A percentile compares a stretch with the other conserved stretches of the same genome.
These are phyloP conservation scores for Mycena leptocephala DNA, from an alignment of 768 basidiomycete species.

Conservation along the genomic window DNA sequence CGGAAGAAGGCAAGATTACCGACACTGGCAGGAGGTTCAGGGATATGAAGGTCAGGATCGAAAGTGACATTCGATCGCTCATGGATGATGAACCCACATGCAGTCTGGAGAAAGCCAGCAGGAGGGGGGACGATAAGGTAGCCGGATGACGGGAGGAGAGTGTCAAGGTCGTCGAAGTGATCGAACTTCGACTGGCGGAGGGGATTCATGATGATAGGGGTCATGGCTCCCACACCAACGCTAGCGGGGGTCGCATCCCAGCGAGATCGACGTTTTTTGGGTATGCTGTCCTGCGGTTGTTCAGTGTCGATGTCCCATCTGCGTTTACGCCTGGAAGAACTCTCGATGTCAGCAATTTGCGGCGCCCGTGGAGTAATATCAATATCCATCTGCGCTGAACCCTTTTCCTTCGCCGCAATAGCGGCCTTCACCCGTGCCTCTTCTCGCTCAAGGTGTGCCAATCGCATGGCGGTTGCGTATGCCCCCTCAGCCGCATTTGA, in stretches of 20 bases:
- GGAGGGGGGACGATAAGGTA: constrained; percentile 95
- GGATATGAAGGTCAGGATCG: constrained; percentile 92
- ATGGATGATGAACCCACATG: constrained; percentile 95
- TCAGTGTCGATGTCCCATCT: constrained; percentile 81
- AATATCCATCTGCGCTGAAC: constrained; percentile 83
- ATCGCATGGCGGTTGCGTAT: constrained; percentile 96
- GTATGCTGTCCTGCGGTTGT: constrained; percentile 68
- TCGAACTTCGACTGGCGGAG: constrained; percentile 85
- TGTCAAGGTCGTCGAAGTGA: constrained; percentile 96
- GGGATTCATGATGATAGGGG: constrained; percentile 90
- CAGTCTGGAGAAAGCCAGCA: constrained; percentile 77
- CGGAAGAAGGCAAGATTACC: constrained; percentile 98
- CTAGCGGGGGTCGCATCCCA: constrained; percentile 96
- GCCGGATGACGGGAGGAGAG: constrained; percentile 87
- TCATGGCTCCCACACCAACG: constrained; percentile 61
- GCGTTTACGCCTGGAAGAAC: constrained; percentile 79
- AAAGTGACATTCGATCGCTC: constrained; percentile 92
- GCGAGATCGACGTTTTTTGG: constrained; percentile 93
- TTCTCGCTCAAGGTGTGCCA: constrained; percentile 92
- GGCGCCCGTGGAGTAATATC: constrained; percentile 93
- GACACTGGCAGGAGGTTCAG: constrained; percentile 94
- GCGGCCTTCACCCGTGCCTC: constrained; percentile 85
- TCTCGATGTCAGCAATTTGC: constrained; percentile 76
- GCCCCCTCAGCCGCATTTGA: constrained; percentile 70
- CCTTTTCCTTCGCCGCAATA: constrained; percentile 91